Conservation (phyloP, 495 filamentous ascomycete species). For the Talaromyces thailandensis region DNA sequence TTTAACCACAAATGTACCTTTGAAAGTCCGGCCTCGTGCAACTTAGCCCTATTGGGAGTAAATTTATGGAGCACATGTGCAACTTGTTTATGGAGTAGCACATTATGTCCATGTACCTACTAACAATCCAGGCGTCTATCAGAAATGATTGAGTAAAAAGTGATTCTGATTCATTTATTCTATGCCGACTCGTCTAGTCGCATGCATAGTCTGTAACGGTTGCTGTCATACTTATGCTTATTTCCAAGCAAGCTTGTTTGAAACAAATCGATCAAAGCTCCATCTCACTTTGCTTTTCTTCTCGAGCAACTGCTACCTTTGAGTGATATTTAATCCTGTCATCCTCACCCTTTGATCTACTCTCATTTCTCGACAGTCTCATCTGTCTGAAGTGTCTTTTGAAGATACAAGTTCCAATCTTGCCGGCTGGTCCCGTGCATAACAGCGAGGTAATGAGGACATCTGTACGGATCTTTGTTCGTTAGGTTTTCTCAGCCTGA, state of each 20-base stretch:
- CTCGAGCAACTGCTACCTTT: neutral
- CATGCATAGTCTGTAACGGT: neutral
- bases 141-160: neutral
- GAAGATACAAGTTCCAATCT: neutral
- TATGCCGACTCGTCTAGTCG: neutral
- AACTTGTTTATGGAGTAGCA: neutral
- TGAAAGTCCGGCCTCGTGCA: neutral
- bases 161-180: neutral
- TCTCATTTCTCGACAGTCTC: neutral
- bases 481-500: neutral
- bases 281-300: neutral
- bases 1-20: neutral
- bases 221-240: neutral
- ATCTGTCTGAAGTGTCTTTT: neutral
- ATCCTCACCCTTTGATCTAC: neutral
- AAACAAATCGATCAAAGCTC: neutral
- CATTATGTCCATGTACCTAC: neutral
- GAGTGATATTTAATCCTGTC: neutral
- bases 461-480: neutral
- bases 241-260: neutral
- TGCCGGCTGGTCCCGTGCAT: conserved; percentile 1
- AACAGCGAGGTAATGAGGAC: neutral
- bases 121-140: neutral
- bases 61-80: neutral
- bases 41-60: neutral